Percentiles rank a stretch among this genome's conserved stretches.
These are phyloP conservation scores for Carpediemonas membranifera DNA, from an alignment of 78 protist genomes.

Conservation along the genomic window DNA sequence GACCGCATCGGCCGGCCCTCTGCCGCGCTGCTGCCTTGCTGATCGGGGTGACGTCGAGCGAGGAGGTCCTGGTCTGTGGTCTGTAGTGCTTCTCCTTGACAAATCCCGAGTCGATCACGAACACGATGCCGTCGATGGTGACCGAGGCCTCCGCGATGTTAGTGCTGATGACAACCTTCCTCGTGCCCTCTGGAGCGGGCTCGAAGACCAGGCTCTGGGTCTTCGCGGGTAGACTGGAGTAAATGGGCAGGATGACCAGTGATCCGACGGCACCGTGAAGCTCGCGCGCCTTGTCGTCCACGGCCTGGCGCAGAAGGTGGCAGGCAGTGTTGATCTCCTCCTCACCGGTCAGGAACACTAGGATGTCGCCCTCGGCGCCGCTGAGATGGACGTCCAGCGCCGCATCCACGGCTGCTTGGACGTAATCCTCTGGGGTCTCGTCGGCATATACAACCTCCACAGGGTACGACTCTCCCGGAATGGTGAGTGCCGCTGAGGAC, in stretches of 20 bases:
- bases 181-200: neutral
- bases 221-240: slow-evolving; percentile 84
- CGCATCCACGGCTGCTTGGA: slow-evolving; percentile 86
- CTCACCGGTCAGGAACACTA: slow-evolving; percentile 91
- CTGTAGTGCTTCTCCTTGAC: slow-evolving; percentile 74
- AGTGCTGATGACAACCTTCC: slow-evolving; percentile 83
- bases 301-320: neutral
- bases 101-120: slow-evolving; percentile 97
- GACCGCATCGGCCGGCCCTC: slow-evolving; percentile 99
- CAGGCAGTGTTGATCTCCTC: slow-evolving; percentile 43
- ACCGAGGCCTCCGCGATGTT: slow-evolving; percentile 98
- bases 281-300: slow-evolving; percentile 45
- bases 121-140: slow-evolving; percentile 99
- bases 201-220: slow-evolving; percentile 77
- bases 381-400: slow-evolving; percentile 66
- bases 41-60: neutral
- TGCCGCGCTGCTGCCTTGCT: slow-evolving; percentile 85
- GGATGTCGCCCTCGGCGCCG: slow-evolving; percentile 85
- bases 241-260: slow-evolving; percentile 65
- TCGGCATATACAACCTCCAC: slow-evolving; percentile 85
- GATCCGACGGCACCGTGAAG: neutral
- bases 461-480: slow-evolving; percentile 80
- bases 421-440: slow-evolving; percentile 80
- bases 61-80: neutral
- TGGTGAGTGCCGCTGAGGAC: slow-evolving; percentile 24